phyloP scores from a whole-genome alignment of 805 yeast species.

The Schizosaccharomyces octosporus region DNA sequence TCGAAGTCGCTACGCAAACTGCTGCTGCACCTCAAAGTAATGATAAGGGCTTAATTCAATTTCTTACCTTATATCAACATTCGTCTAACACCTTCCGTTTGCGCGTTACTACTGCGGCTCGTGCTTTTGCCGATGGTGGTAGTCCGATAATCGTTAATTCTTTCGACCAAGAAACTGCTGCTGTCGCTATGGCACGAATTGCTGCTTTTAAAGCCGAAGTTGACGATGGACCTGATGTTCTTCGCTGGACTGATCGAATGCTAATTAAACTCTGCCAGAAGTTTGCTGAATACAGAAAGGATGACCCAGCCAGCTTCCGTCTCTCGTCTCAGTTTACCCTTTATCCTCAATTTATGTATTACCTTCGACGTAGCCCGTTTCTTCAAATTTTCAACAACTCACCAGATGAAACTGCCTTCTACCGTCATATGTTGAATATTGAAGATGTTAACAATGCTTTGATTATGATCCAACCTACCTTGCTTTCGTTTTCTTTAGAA shows the following conservation, averaged over 20 bases:
- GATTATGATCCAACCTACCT: conserved; percentile 93
- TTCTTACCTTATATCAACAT: conserved; percentile 80
- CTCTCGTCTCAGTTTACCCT: conserved; percentile 61
- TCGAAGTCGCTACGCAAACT: conserved; percentile 33
- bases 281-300: conserved; percentile 80
- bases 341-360: conserved; percentile 88
- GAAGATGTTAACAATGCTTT: conserved; percentile 83
- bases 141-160: conserved; percentile 30
- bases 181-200: conserved; percentile 74
- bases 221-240: conserved; percentile 78
- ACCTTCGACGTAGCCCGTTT: conserved; percentile 86
- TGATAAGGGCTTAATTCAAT: conserved; percentile 33
- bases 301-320: conserved; percentile 59
- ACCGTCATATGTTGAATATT: conserved; percentile 71
- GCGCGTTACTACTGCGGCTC: conserved; percentile 66
- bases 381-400: conserved; percentile 90
- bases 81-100: conserved; percentile 74
- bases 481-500: conserved; percentile 62
- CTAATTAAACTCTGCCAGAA: conserved; percentile 73
- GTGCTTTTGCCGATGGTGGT: conserved; percentile 28
- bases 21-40: conserved; percentile 10
- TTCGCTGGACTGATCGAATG: conserved; percentile 85
- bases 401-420: conserved; percentile 95
- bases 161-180: conserved; percentile 98
- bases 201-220: conserved; percentile 62